phyloP scores from a whole-genome alignment of 768 basidiomycete species.

The Hemileccinum rubropunctum region DNA sequence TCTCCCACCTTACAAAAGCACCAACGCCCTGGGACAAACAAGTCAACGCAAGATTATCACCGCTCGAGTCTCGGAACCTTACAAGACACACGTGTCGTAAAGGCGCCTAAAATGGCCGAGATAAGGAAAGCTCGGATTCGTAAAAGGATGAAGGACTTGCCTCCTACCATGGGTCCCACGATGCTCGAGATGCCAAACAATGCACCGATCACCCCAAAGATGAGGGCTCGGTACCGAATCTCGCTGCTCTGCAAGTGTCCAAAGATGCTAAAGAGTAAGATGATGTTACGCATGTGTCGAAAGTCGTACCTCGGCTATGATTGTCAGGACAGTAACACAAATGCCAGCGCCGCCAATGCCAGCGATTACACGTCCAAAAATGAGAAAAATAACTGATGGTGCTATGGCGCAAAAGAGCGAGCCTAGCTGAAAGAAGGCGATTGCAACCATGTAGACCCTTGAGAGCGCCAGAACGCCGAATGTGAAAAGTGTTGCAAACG shows the following conservation, averaged over 20 bases:
- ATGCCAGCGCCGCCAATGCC: slow-evolving; percentile 71
- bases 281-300: not conserved
- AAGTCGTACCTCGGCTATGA: slow-evolving; percentile 9
- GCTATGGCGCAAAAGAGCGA: slow-evolving; percentile 62
- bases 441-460: slow-evolving; percentile 16
- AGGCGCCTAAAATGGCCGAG: slow-evolving; percentile 3
- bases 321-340: slow-evolving; percentile 17
- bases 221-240: slow-evolving; percentile 7
- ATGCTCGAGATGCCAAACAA: slow-evolving; percentile 9
- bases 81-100: slow-evolving; percentile 13
- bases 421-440: slow-evolving; percentile 36
- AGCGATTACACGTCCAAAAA: slow-evolving; percentile 62
- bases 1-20: slow-evolving; percentile 12
- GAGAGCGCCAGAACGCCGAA: slow-evolving; percentile 36
- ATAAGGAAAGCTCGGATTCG: not conserved
- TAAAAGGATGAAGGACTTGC: not conserved
- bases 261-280: not conserved
- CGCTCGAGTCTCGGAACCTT: not conserved
- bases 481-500: not conserved
- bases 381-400: slow-evolving; percentile 56
- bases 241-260: slow-evolving; percentile 6
- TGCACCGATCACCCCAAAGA: slow-evolving; percentile 11
- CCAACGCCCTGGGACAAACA: slow-evolving; percentile 11
- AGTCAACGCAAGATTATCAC: not conserved
- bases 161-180: slow-evolving; percentile 12